Evolutionary conservation across 169 alveolate species (phyloP), one percentile per base, ranked within the genome.

Genomic region (Fabrea salina): DNA sequence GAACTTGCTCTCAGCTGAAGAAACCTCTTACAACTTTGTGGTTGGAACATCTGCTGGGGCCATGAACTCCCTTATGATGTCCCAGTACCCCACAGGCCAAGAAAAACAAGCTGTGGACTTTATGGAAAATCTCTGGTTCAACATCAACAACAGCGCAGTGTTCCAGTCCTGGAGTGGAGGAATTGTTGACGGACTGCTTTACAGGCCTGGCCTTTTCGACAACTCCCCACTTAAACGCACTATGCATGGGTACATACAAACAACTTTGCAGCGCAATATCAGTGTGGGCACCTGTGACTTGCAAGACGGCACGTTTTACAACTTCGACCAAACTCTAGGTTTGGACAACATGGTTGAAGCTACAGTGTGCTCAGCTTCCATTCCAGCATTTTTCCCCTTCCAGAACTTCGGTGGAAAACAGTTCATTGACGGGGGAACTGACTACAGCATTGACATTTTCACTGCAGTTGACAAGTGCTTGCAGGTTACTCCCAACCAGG

Each of bases 1-100:
- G 16, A 61, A 79, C 13, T 40, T 37, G 13, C 70, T 83, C 2
- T 50, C 75, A 13, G 49, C 75, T 0, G 51, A 53, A 19, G 86
- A 87, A 51, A 72, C 75, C 1, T 6, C 49, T 27, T 87, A 80
- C 44, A 86, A 87, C 67, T 84, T 76, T 7, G 88, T 87, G 25
- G 41, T 86, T 22, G 92, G 92, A 16, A 54, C 80, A 8, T 87
- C 92, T 7, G 92, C 79, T 30, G 92, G 92, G 37, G 75, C 90
- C 51, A 11, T 87, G 6, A 87, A 83, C 53, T 79, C 90, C 3
- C 71, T 58, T 2, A 68, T 32, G 27, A 39, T 80, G 25, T 32
- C 85, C 3, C 13, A 43, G 5, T 84, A 22, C 41, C 74, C 37
- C 71, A 61, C 50, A 32, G 87, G 87, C 5, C 41, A 80, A 33